Evolutionary conservation across 2,329 filamentous ascomycete species (phyloP).

Genomic region (Hawksworthiomyces lignivorus): DNA sequence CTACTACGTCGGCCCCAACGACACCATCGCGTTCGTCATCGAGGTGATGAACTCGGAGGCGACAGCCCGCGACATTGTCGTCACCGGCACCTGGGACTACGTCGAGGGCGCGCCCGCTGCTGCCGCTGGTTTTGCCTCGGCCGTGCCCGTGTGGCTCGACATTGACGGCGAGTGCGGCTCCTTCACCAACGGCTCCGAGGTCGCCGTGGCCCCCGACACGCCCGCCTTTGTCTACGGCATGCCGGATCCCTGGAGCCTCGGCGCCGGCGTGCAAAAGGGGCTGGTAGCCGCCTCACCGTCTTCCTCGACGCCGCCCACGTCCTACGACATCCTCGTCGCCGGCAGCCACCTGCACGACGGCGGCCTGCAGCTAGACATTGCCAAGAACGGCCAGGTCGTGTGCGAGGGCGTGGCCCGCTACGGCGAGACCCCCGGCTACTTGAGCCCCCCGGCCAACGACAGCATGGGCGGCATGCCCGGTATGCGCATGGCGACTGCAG

Average conservation of each 20-base stretch:
- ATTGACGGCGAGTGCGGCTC: constrained; percentile 17
- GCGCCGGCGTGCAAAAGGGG: no score
- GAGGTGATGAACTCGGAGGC: constrained; percentile 18
- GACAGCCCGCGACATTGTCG: constrained; percentile 9
- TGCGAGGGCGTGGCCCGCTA: constrained; percentile 15
- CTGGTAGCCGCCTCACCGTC: no score
- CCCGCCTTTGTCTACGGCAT: constrained; percentile 10
- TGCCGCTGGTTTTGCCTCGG: constrained; percentile 9
- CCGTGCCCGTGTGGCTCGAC: constrained; percentile 19
- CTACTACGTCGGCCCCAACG: constrained; percentile 14
- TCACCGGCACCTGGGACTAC: constrained; percentile 18
- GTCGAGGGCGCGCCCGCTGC: constrained; percentile 5
- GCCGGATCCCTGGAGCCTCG: constrained; percentile 11
- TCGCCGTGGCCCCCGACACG: constrained; percentile 8
- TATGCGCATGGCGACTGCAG: constrained; percentile 3
- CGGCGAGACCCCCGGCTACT: constrained; percentile 13
- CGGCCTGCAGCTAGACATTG: constrained; percentile 8
- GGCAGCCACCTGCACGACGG: constrained; percentile 16
- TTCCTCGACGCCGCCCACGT: constrained; percentile 4
- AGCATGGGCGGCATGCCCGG: not conserved
- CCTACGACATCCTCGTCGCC: constrained; percentile 9
- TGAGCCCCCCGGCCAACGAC: constrained; percentile 4
- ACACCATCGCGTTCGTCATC: constrained; percentile 9
- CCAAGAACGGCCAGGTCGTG: constrained; percentile 8
- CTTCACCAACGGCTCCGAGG: constrained; percentile 8